Conservation (phyloP, 1,284 basidiomycete species). For the Ustilago vetiveriae region DNA sequence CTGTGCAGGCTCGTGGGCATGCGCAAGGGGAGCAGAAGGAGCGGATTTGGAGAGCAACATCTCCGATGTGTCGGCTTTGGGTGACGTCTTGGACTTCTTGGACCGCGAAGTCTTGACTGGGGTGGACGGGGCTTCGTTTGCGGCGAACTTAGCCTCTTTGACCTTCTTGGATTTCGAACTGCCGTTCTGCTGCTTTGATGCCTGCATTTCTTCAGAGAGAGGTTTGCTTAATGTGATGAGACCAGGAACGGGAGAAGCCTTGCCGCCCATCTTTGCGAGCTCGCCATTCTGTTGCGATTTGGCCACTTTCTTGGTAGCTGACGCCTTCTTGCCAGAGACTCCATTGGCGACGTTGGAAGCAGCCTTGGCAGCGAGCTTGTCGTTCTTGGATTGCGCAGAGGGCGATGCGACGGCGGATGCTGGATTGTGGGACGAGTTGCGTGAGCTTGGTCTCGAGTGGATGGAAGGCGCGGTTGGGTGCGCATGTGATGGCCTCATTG, state of each 20-base stretch:
- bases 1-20: slow-evolving; percentile 15
- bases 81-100: slow-evolving; percentile 33
- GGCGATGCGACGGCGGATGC: slow-evolving; percentile 31
- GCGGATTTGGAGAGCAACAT: slow-evolving; percentile 48
- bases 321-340: slow-evolving; percentile 41
- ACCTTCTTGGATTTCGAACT: slow-evolving; percentile 31
- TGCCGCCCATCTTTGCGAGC: slow-evolving; percentile 4
- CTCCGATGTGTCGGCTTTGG: slow-evolving; percentile 31
- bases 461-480: slow-evolving; percentile 39
- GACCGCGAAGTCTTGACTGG: slow-evolving; percentile 35
- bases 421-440: slow-evolving; percentile 36
- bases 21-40: slow-evolving; percentile 24
- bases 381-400: slow-evolving; percentile 28
- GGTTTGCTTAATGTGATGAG: slow-evolving; percentile 54
- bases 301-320: slow-evolving; percentile 28
- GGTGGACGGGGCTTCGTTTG: slow-evolving; percentile 21
- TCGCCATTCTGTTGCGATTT: slow-evolving; percentile 25
- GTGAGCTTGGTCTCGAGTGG: slow-evolving; percentile 48
- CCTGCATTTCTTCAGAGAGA: slow-evolving; percentile 33
- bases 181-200: slow-evolving; percentile 23
- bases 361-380: slow-evolving; percentile 31
- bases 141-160: slow-evolving; percentile 39
- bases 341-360: slow-evolving; percentile 26
- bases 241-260: slow-evolving; percentile 30
- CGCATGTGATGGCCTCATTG: slow-evolving; percentile 52